Base-by-base conservation (phyloP, 1,284 basidiomycete genomes). In the Irpex sp. region DNA sequence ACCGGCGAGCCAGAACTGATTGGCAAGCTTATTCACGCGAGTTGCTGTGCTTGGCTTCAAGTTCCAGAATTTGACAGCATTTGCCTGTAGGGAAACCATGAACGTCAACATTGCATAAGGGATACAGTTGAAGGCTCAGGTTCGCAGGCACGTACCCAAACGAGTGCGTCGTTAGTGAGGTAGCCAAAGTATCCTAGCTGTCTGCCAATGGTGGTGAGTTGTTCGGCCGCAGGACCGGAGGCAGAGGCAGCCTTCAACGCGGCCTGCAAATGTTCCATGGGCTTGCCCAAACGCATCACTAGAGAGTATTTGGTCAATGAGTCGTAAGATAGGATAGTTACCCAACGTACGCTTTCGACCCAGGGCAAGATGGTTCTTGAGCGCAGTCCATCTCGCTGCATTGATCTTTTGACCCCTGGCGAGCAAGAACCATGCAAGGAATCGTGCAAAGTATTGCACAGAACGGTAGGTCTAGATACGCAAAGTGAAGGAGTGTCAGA, bases 251-350 rank as follows among this genome's bases (percentile, higher is more conserved):
- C 89, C 67, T 90, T 92, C 62, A 98, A 80, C 21, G 94, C 95
- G 2, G 94, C 88, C 77, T 99, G 97, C 17, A 97, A 82, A 78
- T 98, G 95, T 75, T 99, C 97, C 66, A 97, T 71, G 36, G 96
- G 96, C 78, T 98, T 97, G 71, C 96, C 94, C 60, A 98, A 81
- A 19, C 97, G 87, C 84, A 98, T 84, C 59, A 98, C 96, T 97
- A 51, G 21, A 34, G 34, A 1, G 44, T 31, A 21, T 26, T 26
- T 34, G 26, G 34, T 56, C 34, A 11, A 36, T 15, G 34, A 8
- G 34, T 9, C 34, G 54, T 52, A 40, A 19, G 56, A 34, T 31
- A 19, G 13, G 17, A 17, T 59, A 40, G 49, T 19, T 58, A 57
- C 36, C 51, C 31, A 4, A 77, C 90, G 67, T 73, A 95, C 94